Evolutionary conservation across 805 yeast genomes (phyloP), one percentile per base, ranked within the genome.

Genomic region (Kazachstania africana): DNA sequence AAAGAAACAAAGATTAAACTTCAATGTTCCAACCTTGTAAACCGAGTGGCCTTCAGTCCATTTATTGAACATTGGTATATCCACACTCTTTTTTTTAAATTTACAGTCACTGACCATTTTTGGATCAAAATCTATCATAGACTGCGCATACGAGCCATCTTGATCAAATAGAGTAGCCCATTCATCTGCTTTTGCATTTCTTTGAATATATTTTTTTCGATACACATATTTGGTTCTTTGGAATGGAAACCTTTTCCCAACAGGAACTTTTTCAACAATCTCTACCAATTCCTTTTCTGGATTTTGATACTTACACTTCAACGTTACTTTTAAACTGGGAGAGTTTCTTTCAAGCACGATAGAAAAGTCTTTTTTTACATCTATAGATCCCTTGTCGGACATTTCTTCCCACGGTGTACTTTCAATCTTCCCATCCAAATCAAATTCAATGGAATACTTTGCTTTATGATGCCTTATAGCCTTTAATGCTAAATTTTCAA

Each of bases 91-190:
- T n/a, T 33, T 34, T 3, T 27, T 31, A 22, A 40, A 52, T 26
- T 37, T 35, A 9, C 35, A 24, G 12, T 36, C 27, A 1, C 40
- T 20, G 22, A 51, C 35, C 25, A 41, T 31, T 4, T 32, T 35
- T 1, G 35, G 30, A 31, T 40, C 34, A 13, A 54, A 28, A 6
- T 69, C 69, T 32, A 88, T 62, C 42, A 76, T 73, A 36, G 82
- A 73, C 44, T 88, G 66, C 8, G 84, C 94, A 64, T 82, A 85
- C 23, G 93, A 79, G 2, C 97, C 96, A 50, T 83, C 88, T 21
- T 65, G 63, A 2, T 95, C 94, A 38, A 83, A 66, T 35, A 70
- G 57, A 16, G 60, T 53, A 16, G 68, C 69, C 78, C 88, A 70
- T 2, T 65, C 56, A 57, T 79, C 93, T 13, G 40, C 36, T 4